Evolutionary conservation across 2,329 filamentous ascomycete genomes (phyloP).

Genomic region (Paecilomyces formosus): DNA sequence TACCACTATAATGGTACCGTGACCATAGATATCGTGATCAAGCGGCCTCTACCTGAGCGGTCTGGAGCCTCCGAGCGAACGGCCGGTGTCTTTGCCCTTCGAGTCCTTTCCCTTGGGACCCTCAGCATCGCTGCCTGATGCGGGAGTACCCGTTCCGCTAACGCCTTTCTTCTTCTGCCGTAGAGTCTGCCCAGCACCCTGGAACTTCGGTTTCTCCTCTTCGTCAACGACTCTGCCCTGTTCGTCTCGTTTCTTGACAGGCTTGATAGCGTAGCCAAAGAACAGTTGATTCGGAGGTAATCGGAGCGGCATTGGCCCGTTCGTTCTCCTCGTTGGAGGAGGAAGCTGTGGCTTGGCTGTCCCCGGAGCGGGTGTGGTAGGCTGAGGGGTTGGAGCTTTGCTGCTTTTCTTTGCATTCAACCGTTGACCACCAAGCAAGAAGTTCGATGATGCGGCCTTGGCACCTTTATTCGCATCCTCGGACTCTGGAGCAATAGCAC

Average conservation of each 20-base stretch:
- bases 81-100: constrained; percentile 2
- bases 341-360: constrained; percentile 41
- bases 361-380: constrained; percentile 63
- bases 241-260: constrained; percentile 70
- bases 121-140: constrained; percentile 27
- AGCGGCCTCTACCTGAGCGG: background rate
- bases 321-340: constrained; percentile 45
- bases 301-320: constrained; percentile 79
- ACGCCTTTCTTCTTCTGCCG: constrained; percentile 62
- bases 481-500: constrained; percentile 74
- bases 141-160: constrained; percentile 27
- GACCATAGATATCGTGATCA: background rate
- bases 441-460: constrained; percentile 64
- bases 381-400: constrained; percentile 66
- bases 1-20: background rate
- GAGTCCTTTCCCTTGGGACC: constrained; percentile 13
- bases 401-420: constrained; percentile 74
- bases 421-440: constrained; percentile 71
- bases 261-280: constrained; percentile 91
- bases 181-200: constrained; percentile 77
- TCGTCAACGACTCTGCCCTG: constrained; percentile 53
- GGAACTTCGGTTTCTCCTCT: constrained; percentile 66
- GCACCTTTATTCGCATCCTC: constrained; percentile 57
- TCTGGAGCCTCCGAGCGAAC: constrained; percentile 8
- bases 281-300: constrained; percentile 86